Conservation (phyloP, 2,329 filamentous ascomycete species). For the Colletotrichum melonis region DNA sequence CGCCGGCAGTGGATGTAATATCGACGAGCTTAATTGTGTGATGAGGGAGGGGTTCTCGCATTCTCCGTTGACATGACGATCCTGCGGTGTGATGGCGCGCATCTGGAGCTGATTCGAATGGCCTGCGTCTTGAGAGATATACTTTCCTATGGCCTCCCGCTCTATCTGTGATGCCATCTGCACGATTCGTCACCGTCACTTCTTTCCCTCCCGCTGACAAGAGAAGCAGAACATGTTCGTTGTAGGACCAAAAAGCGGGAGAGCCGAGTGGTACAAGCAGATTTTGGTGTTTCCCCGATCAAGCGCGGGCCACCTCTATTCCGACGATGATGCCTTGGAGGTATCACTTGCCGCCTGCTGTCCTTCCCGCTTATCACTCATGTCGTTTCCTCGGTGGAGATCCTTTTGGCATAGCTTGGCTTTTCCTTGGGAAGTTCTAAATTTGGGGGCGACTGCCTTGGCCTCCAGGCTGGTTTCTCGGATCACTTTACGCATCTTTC, state of each 20-base stretch:
- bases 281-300: background rate
- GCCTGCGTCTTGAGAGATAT: background rate
- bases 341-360: constrained; percentile 25
- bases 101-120: constrained; percentile 1
- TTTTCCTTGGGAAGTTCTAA: background rate
- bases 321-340: constrained; percentile 20
- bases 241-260: background rate
- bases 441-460: constrained; percentile 7
- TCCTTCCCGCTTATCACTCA: background rate
- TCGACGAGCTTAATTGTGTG: constrained; percentile 22
- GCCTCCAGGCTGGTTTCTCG: background rate
- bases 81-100: constrained; percentile 25
- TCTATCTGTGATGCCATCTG: constrained; percentile 13
- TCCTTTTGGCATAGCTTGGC: constrained; percentile 3
- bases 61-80: background rate
- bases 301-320: background rate
- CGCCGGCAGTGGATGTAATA: constrained; percentile 21
- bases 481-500: too few relatives aligned
- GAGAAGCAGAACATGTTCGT: too few relatives aligned
- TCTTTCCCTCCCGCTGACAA: background rate
- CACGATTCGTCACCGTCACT: constrained; percentile 25
- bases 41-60: background rate
- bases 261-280: background rate
- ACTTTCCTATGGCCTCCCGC: background rate
- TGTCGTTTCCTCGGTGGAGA: background rate